Base-by-base conservation (phyloP, 768 basidiomycete species). In the Naganishia vaughanmartiniae region DNA sequence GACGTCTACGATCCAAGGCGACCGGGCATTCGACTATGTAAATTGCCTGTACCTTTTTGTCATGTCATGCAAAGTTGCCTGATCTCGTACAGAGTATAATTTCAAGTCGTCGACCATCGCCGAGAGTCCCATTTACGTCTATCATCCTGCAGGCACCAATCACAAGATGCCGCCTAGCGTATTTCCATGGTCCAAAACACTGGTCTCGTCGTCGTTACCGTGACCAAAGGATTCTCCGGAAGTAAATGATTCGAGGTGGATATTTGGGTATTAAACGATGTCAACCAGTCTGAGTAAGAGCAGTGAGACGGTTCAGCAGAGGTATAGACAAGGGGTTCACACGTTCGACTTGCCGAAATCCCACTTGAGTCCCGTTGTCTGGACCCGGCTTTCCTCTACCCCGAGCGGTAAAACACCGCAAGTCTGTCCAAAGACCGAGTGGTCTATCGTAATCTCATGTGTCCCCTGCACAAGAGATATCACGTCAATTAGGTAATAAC, bases 371-470 rank as follows among this genome's bases (percentile, higher is more conserved):
- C 96, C 96, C 0, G 82, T 85, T 0, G 93, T 97, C 2, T 89
- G 87, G n/a, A 98, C 83, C 87, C 80, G 0, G 93, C 89, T 5
- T 84, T 85, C 33, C 30, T 88, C 88, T 17, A 93, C 82, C 0
- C 94, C 96, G 2, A 98, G 86, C 0, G 96, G 96, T 12, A 99
- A 85, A n/a, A 98, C 85, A 0, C 94, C 96, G 78, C 96, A 99
- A 0, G 94, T 97, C 63, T 87, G 87, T 0, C 94, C 95, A 48
- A 96, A 83, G 11, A 88, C 74, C 0, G 81, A 75, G 73, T 91
- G 90, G 75, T 94, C 88, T 54, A 97, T 85, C 14, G 84, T 78
- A 70, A 99, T 90, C 5, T 81, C 77, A 78, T 98, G 95, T 76
- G 89, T 87, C 24, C 95, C 95, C 93, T 96, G 56, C 3, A 0